Conservation (phyloP, 2,329 filamentous ascomycete species). For the Sporothrix luriei region DNA sequence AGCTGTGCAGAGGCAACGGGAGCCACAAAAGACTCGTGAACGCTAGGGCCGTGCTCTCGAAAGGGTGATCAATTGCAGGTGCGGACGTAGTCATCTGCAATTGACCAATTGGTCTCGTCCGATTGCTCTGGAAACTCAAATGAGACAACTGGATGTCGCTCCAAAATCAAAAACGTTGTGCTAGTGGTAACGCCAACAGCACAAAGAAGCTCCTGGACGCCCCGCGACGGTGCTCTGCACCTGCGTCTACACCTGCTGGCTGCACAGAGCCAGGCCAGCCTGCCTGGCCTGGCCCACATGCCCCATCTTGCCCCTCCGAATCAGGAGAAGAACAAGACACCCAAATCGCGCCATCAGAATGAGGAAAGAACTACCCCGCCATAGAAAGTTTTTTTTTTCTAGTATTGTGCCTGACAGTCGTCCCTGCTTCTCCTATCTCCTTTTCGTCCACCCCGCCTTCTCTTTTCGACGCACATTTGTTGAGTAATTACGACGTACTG, state of each 20-base stretch:
- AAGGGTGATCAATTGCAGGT: neutral
- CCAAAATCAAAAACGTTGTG: slow-evolving; percentile 6
- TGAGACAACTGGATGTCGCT: neutral
- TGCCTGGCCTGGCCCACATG: neutral
- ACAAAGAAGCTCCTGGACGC: slow-evolving; percentile 9
- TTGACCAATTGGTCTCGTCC: slow-evolving; percentile 6
- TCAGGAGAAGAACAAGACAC: slow-evolving; percentile 14
- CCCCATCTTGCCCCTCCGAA: slow-evolving; percentile 27
- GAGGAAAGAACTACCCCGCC: slow-evolving; percentile 31
- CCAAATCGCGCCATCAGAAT: slow-evolving; percentile 27
- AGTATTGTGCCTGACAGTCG: neutral
- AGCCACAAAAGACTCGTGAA: too few species aligned
- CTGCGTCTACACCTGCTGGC: slow-evolving; percentile 5
- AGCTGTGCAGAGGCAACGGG: neutral
- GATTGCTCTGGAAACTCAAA: slow-evolving; percentile 28
- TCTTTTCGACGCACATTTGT: slow-evolving; percentile 6
- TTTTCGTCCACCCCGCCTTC: slow-evolving; percentile 21
- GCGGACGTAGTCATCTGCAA: neutral
- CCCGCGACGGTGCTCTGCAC: neutral
- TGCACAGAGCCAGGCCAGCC: neutral
- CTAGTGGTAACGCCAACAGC: slow-evolving; percentile 22
- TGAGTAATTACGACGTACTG: neutral
- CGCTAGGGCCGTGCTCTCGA: neutral
- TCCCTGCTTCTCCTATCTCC: slow-evolving; percentile 10
- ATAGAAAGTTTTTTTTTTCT: slow-evolving; percentile 20